Base-by-base conservation (phyloP, 352 stramenopile genomes). In the Phytophthora gonapodyides region DNA sequence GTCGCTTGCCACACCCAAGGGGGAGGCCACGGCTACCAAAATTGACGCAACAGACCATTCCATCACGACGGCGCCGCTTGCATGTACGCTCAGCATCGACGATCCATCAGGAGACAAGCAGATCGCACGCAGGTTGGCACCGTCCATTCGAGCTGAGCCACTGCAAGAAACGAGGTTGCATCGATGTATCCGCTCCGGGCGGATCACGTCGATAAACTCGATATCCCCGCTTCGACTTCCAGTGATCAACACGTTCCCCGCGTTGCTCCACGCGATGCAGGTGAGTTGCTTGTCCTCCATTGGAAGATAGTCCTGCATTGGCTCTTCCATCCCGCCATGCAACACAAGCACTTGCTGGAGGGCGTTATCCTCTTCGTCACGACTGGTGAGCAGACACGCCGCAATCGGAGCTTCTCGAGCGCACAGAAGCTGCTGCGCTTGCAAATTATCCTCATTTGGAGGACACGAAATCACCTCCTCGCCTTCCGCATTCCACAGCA, bases 281-380 rank as follows among this genome's bases (percentile, higher is more conserved):
- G 69, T 76, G n/a, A 80, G 49, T 43, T 75, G 57, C 6, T 78
- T 72, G n/a, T 54, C 61, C 35, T 66, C 64, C 69, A 77, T 71
- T 4, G 64, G 44, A 3, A 77, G 51, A 34, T 68, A 73, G 30
- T 77, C 52, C 48, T 75, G 65, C 61, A 75, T 71, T 24, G 70
- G 67, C 36, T 78, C 66, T 5, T 73, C 67, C 35, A 70, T 64
- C 10, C 70, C 67, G 54, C 62, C 62, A 47, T 78, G 70, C 33
- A 78, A 50, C 0, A 75, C 61, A 31, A 78, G 57, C 27, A 78
- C 51, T 64, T 78, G 70, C 44, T 77, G 69, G 21, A 66, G 41
- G 6, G 49, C 41, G 16, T 52, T 63, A n/a, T 73, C 62, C 10
- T 60, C 61, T 43, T 71, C 58, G 38, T 75, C 62, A 13, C 35